These are phyloP conservation scores for Penicillium brasilianum DNA, from an alignment of 2,329 filamentous ascomycete genomes.

Conservation along the genomic window DNA sequence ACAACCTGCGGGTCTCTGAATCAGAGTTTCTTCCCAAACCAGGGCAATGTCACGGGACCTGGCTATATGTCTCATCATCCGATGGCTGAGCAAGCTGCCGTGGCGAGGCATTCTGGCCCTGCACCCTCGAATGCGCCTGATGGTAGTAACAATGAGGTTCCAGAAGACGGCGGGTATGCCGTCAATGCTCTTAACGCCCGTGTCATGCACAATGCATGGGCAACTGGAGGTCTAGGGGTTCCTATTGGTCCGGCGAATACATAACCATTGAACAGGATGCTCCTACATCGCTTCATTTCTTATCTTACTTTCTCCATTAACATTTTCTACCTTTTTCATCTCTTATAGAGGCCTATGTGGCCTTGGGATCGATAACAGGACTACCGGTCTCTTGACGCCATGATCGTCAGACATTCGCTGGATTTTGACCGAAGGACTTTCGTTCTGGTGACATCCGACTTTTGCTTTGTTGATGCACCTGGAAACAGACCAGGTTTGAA, in stretches of 20 bases:
- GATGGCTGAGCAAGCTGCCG: constrained; percentile 25
- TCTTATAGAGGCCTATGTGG: background rate
- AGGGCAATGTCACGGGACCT: constrained; percentile 41
- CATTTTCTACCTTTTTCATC: background rate
- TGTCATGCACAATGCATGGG: constrained; percentile 38
- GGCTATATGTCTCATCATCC: constrained; percentile 36
- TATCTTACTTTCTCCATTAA: background rate
- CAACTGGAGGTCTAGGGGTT: constrained; percentile 34
- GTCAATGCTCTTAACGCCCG: constrained; percentile 32
- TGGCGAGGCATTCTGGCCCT: constrained; percentile 27
- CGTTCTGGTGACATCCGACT: background rate
- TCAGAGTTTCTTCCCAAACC: constrained; percentile 46
- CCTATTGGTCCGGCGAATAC: constrained; percentile 33
- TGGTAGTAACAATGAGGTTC: constrained; percentile 22
- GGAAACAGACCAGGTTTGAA: background rate
- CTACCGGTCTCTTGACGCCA: background rate
- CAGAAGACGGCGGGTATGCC: constrained; percentile 32
- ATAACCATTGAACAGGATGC: constrained; percentile 4
- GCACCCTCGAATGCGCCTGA: constrained; percentile 27
- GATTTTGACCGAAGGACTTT: background rate
- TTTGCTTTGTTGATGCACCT: background rate
- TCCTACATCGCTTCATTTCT: background rate
- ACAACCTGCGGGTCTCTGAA: constrained; percentile 46
- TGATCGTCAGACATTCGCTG: background rate
- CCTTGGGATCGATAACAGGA: background rate